phyloP scores from a whole-genome alignment of 1,139 yeast species.

The Wickerhamiella pararugosa region DNA sequence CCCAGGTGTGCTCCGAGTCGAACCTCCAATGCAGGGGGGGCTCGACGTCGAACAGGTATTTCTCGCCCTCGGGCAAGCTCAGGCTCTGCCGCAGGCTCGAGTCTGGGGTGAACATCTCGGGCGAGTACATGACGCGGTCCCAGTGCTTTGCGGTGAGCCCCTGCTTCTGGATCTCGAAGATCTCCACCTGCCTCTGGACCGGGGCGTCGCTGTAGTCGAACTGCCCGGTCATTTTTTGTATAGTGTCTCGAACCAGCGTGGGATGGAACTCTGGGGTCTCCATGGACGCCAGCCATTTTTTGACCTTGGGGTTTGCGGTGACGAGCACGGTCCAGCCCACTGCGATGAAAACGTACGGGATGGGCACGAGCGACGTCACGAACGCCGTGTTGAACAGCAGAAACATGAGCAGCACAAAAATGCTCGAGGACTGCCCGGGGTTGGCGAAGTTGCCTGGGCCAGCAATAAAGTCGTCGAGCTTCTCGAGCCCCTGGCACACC shows the following conservation, averaged over 20 bases:
- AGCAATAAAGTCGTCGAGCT: slow-evolving; percentile 39
- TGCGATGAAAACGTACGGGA: slow-evolving; percentile 43
- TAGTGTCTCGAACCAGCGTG: slow-evolving; percentile 16
- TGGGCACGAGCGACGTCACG: slow-evolving; percentile 51
- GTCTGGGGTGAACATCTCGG: slow-evolving; percentile 36
- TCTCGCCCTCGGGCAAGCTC: slow-evolving; percentile 52
- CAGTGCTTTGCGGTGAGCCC: slow-evolving; percentile 48
- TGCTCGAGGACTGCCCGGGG: slow-evolving; percentile 47
- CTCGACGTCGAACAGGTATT: slow-evolving; percentile 37
- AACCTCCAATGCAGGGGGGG: slow-evolving; percentile 72
- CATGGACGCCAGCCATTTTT: slow-evolving; percentile 18
- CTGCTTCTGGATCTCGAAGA: slow-evolving; percentile 59
- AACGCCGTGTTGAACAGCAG: slow-evolving; percentile 32
- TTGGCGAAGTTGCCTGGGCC: slow-evolving; percentile 62
- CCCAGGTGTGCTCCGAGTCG: slow-evolving; percentile 49
- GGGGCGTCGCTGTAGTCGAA: slow-evolving; percentile 50
- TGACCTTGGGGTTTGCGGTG: slow-evolving; percentile 23
- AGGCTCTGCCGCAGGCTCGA: slow-evolving; percentile 42
- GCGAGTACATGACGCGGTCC: slow-evolving; percentile 38
- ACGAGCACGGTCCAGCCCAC: slow-evolving; percentile 20
- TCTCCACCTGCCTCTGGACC: slow-evolving; percentile 40
- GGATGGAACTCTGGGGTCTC: slow-evolving; percentile 14
- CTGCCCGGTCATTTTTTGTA: slow-evolving; percentile 25
- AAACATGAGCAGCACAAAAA: slow-evolving; percentile 34
- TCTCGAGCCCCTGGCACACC: slow-evolving; percentile 36